phyloP scores from a whole-genome alignment of 805 yeast genomes.

The Monosporozyma servazzii region DNA sequence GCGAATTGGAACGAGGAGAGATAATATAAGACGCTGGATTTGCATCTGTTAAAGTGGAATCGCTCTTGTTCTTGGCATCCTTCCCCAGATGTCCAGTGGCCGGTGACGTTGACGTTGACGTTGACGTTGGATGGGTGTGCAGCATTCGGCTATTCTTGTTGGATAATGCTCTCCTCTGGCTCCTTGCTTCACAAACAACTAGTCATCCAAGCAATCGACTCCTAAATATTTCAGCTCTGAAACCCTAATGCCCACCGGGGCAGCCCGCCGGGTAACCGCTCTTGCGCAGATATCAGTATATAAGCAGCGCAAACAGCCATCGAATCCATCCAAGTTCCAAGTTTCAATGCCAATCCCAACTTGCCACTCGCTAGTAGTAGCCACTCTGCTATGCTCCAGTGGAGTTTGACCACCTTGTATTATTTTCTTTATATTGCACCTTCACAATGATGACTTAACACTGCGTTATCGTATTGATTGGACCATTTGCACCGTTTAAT shows the following conservation, averaged over 20 bases:
- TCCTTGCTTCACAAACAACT: not conserved
- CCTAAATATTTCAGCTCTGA: too few relatives aligned
- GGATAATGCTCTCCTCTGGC: too few relatives aligned
- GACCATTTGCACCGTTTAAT: constrained; percentile 6
- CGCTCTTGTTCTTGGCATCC: not conserved
- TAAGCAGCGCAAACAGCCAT: too few relatives aligned
- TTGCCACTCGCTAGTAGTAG: too few relatives aligned
- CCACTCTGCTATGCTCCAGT: not conserved
- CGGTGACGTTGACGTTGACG: not conserved
- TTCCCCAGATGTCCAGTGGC: not conserved
- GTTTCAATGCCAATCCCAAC: too few relatives aligned
- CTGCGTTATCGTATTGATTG: constrained; percentile 32
- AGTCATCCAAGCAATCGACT: not conserved
- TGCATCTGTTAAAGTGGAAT: not conserved
- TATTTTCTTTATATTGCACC: not conserved
- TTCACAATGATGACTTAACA: constrained; percentile 16
- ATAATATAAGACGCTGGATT: not conserved
- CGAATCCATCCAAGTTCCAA: too few relatives aligned
- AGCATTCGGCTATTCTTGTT: too few relatives aligned
- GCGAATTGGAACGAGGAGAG: not conserved
- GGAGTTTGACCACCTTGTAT: not conserved
- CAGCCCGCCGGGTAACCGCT: too few relatives aligned
- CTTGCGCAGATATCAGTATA: too few relatives aligned
- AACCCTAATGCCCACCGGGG: not conserved
- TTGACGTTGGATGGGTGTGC: too few relatives aligned